These are phyloP conservation scores for Exophiala oligosperma DNA, from an alignment of 2,329 filamentous ascomycete genomes.

Conservation along the genomic window DNA sequence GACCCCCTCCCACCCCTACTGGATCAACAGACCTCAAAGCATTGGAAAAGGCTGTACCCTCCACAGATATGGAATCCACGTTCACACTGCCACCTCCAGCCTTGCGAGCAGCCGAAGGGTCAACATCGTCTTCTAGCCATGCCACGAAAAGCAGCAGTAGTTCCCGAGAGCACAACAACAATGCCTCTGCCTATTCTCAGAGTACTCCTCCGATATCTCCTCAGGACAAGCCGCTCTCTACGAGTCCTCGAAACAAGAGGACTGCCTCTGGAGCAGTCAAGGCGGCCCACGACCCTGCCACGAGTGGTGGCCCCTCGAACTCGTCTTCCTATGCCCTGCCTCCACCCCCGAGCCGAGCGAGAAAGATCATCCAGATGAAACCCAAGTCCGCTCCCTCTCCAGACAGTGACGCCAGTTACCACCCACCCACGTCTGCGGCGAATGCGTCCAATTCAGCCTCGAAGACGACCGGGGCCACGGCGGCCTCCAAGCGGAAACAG, in stretches of 20 bases:
- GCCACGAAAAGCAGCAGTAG: constrained; percentile 36
- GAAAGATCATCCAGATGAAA: constrained; percentile 99
- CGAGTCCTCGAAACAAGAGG: constrained; percentile 25
- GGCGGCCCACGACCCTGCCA: constrained; percentile 23
- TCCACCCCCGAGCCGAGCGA: constrained; percentile 84
- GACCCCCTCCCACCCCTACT: constrained; percentile 72
- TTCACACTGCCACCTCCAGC: constrained; percentile 79
- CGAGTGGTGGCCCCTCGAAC: constrained; percentile 44
- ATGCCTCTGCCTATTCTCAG: constrained; percentile 38
- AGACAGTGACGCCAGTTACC: constrained; percentile 19
- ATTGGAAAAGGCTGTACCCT: constrained; percentile 50
- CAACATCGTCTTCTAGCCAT: constrained; percentile 50
- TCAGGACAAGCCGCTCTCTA: constrained; percentile 31
- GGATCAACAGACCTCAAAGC: constrained; percentile 78
- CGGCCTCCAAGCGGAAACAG: constrained; percentile 71
- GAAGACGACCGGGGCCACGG: constrained; percentile 31
- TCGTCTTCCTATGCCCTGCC: constrained; percentile 73
- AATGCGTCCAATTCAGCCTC: constrained; percentile 12
- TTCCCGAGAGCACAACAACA: constrained; percentile 45
- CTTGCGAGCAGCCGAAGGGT: constrained; percentile 50
- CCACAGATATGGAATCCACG: constrained; percentile 56
- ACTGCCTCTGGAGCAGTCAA: constrained; percentile 27
- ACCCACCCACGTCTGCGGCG: constrained; percentile 27
- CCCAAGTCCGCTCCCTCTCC: constrained; percentile 51
- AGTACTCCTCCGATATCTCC: constrained; percentile 29